Base-by-base conservation (phyloP, 805 yeast genomes). In the Suhomyces emberorum region DNA sequence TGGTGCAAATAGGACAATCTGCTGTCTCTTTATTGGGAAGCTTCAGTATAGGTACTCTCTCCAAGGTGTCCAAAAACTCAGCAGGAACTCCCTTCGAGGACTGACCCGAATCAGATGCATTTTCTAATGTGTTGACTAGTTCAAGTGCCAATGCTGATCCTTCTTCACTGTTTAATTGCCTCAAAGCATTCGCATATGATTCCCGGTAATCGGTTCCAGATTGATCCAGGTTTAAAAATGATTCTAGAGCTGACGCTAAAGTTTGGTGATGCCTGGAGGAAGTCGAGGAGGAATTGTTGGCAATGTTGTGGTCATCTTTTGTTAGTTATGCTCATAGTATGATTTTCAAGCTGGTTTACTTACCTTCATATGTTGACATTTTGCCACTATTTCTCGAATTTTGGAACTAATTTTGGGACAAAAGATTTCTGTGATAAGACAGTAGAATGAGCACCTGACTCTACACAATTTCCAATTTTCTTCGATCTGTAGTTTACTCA, bases 1-100 rank as follows among this genome's bases (percentile, higher is more conserved):
- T 76, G 15, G 93, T 83, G 50, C 98, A 89, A 26, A 89, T 89
- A 1, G 96, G 82, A 57, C 97, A 89, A 12, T 79, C 72, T 35
- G 84, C 87, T 24, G 69, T 75, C 8, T 65, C 63, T 38, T 61
- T 65, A 22, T 69, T 63, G 1, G 76, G 63, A 11, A 65, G 34
- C 11, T 46, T 42, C 2, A 43, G 39, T 6, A 64, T 41, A 4
- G 51, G 44, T 0, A 89, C 79, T 40, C 98, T 61, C 18, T 88
- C 95, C 35, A 89, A 67, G 0, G 83, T 66, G 52, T 88, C 97
- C 4, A 91, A 61, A 49, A 77, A 87, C 28, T 72, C 73, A 43
- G 83, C 84, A 8, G 79, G 64, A 4, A 87, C 84, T 0, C 93
- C 91, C 36, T 60, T 59, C 15, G 38, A 14, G 19, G 30, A 30